Percentiles rank a stretch among this genome's conserved stretches.
These are phyloP conservation scores for Dactylellina haptotyla DNA, from an alignment of 2,329 filamentous ascomycete genomes.

Conservation along the genomic window DNA sequence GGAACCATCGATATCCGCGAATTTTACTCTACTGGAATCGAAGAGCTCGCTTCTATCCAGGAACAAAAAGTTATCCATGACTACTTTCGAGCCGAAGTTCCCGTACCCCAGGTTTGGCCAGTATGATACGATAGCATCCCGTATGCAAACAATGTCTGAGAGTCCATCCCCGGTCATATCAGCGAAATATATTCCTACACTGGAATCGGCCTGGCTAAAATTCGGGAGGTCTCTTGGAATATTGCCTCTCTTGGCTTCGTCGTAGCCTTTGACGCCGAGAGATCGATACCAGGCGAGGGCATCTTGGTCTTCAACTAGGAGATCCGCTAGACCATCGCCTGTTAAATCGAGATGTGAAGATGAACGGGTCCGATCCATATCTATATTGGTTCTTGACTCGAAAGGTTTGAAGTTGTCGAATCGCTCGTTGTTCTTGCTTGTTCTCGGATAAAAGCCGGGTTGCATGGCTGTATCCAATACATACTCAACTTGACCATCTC, in stretches of 20 bases:
- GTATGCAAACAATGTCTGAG: constrained; percentile 57
- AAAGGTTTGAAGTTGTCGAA: constrained; percentile 1
- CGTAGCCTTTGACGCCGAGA: constrained; percentile 2
- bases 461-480: constrained; percentile 56
- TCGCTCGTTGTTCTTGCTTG: neutral
- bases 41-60: constrained; percentile 55
- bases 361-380: neutral
- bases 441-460: neutral
- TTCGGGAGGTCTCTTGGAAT: neutral
- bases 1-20: constrained; percentile 32
- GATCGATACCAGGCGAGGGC: constrained; percentile 49
- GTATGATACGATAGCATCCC: constrained; percentile 58
- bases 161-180: constrained; percentile 59
- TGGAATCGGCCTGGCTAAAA: neutral
- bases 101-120: constrained; percentile 62
- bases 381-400: neutral
- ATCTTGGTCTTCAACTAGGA: constrained; percentile 24
- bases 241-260: neutral
- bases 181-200: constrained; percentile 51
- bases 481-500: constrained; percentile 54
- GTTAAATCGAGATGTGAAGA: constrained; percentile 56
- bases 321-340: constrained; percentile 58
- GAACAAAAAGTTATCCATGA: constrained; percentile 58
- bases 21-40: constrained; percentile 30
- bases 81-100: constrained; percentile 58